phyloP scores from a whole-genome alignment of 331 rosid genomes.

The Pyracantha coccinea region DNA sequence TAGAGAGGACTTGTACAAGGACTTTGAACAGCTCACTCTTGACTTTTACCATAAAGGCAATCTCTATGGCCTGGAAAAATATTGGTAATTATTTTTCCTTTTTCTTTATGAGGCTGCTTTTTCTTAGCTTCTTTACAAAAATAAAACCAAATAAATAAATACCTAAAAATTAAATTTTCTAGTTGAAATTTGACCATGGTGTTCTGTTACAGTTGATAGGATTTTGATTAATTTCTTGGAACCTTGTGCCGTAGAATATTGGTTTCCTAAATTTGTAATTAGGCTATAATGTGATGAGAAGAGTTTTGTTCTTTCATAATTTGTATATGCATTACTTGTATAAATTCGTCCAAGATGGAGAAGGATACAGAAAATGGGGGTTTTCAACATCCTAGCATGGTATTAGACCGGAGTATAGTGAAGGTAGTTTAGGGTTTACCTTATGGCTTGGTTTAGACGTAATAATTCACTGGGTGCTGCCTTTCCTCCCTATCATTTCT shows the following conservation, averaged over 20 bases:
- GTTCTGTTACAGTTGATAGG: not conserved
- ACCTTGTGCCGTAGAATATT: not conserved
- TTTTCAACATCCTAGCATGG: not conserved
- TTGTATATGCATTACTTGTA: too few relatives aligned
- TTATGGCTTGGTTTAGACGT: not conserved
- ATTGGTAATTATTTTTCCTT: constrained; percentile 52
- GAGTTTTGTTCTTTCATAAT: too few relatives aligned
- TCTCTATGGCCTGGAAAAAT: constrained; percentile 93
- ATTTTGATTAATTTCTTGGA: not conserved
- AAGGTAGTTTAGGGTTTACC: not conserved
- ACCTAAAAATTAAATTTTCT: not conserved
- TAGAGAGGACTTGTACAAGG: constrained; percentile 66
- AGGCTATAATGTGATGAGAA: not conserved
- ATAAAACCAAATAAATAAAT: not conserved
- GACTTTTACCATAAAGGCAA: constrained; percentile 78
- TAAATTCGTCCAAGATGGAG: too few relatives aligned
- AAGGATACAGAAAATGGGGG: too few relatives aligned
- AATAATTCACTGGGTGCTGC: not conserved
- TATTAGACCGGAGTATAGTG: not conserved
- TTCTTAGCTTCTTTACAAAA: not conserved
- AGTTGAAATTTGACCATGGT: not conserved
- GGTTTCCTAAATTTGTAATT: not conserved
- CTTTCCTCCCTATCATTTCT: not conserved
- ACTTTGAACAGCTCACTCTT: constrained; percentile 81
- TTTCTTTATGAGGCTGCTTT: constrained; percentile 1